Evolutionary conservation across 2,329 filamentous ascomycete species (phyloP).

Genomic region (Ascomycota sp.): DNA sequence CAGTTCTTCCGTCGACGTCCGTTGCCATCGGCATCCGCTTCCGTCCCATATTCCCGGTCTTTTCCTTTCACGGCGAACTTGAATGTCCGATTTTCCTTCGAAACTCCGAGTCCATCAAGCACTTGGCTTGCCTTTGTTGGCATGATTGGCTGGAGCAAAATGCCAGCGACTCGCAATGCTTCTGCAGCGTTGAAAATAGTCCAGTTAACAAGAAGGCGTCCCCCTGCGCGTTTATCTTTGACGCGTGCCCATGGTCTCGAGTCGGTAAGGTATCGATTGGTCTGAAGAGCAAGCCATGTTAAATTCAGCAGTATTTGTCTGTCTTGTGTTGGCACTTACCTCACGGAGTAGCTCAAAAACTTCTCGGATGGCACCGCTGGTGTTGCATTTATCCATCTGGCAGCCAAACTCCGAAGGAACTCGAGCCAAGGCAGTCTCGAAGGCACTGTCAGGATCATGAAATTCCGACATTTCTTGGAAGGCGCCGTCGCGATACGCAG

Average conservation of each 20-base stretch:
- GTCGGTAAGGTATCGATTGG: conserved; percentile 29
- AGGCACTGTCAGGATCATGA: not conserved
- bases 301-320: too few species aligned
- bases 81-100: conserved; percentile 35
- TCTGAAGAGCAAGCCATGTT: conserved; percentile 6
- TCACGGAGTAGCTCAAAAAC: conserved; percentile 39
- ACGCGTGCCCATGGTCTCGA: conserved; percentile 45
- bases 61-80: conserved; percentile 35
- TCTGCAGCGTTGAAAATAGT: conserved; percentile 53
- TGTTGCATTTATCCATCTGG: conserved; percentile 41
- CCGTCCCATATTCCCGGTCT: conserved; percentile 47
- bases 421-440: conserved; percentile 2
- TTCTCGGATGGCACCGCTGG: conserved; percentile 39
- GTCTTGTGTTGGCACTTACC: conserved; percentile 17
- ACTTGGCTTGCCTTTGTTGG: conserved; percentile 50
- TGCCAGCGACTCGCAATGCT: conserved; percentile 54
- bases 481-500: conserved; percentile 7
- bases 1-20: conserved; percentile 14
- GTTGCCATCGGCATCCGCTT: conserved; percentile 6
- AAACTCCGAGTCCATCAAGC: conserved; percentile 59
- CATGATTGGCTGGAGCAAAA: conserved; percentile 80
- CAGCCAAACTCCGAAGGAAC: conserved; percentile 12
- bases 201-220: conserved; percentile 24
- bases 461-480: conserved; percentile 4
- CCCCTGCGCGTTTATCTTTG: conserved; percentile 13